Evolutionary conservation across 345 rosid genomes (phyloP), one percentile per base, ranked within the genome.

Genomic region (Eucalyptus tenuipes): DNA sequence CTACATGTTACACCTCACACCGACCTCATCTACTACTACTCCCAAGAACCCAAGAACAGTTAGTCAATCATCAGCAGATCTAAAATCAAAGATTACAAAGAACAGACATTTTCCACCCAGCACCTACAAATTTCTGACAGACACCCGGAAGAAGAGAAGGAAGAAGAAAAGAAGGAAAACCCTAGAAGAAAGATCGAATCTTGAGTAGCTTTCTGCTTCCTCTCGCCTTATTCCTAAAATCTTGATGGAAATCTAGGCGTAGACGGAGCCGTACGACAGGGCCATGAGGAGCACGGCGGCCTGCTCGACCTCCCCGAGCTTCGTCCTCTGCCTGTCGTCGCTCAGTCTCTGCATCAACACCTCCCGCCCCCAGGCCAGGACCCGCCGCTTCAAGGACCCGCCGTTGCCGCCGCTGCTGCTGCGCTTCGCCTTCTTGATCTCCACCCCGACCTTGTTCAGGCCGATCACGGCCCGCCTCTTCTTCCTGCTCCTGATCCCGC

Each of bases 261-360:
- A 92, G 66, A 92, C 93, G 50, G 92, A 89, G 24, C 93, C 93
- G 89, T 89, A 93, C 40, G 95, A 93, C 7, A 93, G 88, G 8
- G 95, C 93, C 95, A 93, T 93, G 86, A 93, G 87, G 44, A 93
- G 88, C 84, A 92, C 93, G 6, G 95, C 95, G 47, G 94, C 95
- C 86, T 92, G 93, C 82, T 93, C 95, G 86, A 89, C 95, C 87
- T 93, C 95, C 7, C 93, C 95, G 4, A 93, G 50, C 66, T 85
- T 91, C 79, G 89, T 89, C 89, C 92, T 88, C 87, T 85, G 92
- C 87, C 88, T 91, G 90, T 92, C 90, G 84, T 90, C 87, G 33
- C 84, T 87, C 53, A 91, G 91, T 87, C 93, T 87, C 90, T 88
- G 89, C 91, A 87, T 87, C 91, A 88, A 52, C 42, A 90, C 93